Evolutionary conservation across 139 green algal species (phyloP).

Genomic region (Ulvella scutata): DNA sequence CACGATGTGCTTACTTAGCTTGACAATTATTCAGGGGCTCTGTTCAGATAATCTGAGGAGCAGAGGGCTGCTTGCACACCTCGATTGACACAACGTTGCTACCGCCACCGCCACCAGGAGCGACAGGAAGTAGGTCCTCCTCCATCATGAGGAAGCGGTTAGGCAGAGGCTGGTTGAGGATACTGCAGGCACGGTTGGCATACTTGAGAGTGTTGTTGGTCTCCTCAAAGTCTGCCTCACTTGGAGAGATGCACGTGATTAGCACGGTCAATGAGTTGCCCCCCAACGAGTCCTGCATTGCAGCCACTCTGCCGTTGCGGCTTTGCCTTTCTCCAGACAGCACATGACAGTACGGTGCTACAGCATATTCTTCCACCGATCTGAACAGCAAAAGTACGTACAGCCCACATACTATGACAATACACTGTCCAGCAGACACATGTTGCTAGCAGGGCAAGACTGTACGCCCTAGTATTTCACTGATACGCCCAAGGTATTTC

Average conservation of each 20-base stretch:
- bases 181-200: conserved; percentile 21
- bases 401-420: no score
- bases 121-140: conserved; percentile 38
- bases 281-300: conserved; percentile 49
- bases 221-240: conserved; percentile 52
- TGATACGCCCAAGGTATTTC: no score
- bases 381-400: background rate
- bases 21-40: no score
- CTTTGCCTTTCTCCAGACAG: background rate
- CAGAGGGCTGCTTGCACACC: no score
- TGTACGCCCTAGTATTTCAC: no score
- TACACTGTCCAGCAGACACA: no score
- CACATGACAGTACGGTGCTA: background rate
- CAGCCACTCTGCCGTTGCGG: background rate
- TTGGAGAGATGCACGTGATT: conserved; percentile 42
- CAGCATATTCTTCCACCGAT: no score
- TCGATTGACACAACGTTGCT: conserved; percentile 1
- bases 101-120: conserved; percentile 13
- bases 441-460: no score
- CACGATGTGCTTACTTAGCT: no score
- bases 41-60: no score
- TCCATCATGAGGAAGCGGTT: conserved; percentile 35
- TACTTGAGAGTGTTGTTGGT: conserved; percentile 61
- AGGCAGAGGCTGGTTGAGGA: conserved; percentile 41
- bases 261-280: conserved; percentile 48